Conservation (phyloP, 345 rosid species). For the Brassica cretica region DNA sequence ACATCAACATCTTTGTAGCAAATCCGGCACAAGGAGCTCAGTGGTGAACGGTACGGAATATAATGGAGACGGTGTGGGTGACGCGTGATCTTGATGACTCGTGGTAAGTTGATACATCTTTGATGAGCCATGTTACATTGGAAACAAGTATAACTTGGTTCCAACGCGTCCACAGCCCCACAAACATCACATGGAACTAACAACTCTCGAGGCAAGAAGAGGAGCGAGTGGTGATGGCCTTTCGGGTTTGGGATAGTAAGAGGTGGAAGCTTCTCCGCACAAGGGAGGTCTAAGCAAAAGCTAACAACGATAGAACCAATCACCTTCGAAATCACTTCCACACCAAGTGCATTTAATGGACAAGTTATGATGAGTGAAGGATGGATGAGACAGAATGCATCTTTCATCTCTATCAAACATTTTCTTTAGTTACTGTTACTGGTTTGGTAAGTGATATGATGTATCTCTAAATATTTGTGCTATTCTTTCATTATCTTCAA, state of each 20-base stretch:
- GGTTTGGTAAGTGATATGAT: no score
- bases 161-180: not conserved
- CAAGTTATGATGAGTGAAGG: no score
- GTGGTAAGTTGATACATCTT: conserved; percentile 1
- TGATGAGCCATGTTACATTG: conserved; percentile 11
- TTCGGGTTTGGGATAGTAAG: not conserved
- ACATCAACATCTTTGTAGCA: not conserved
- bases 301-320: not conserved
- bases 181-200: conserved; percentile 28
- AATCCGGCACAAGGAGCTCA: not conserved
- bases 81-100: conserved; percentile 20
- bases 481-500: no score
- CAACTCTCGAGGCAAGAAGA: not conserved
- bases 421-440: no score
- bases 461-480: no score
- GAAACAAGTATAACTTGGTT: conserved; percentile 5
- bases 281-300: not conserved
- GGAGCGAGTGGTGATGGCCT: not conserved
- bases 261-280: not conserved
- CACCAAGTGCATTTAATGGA: not conserved
- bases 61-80: conserved; percentile 6
- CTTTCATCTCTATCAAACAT: no score
- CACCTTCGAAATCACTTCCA: not conserved
- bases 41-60: not conserved
- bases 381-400: no score